A percentile compares a stretch with the other conserved stretches of the same genome.
Evolutionary conservation across 768 basidiomycete genomes (phyloP).

Genomic region (Gymnopilus junonius): DNA sequence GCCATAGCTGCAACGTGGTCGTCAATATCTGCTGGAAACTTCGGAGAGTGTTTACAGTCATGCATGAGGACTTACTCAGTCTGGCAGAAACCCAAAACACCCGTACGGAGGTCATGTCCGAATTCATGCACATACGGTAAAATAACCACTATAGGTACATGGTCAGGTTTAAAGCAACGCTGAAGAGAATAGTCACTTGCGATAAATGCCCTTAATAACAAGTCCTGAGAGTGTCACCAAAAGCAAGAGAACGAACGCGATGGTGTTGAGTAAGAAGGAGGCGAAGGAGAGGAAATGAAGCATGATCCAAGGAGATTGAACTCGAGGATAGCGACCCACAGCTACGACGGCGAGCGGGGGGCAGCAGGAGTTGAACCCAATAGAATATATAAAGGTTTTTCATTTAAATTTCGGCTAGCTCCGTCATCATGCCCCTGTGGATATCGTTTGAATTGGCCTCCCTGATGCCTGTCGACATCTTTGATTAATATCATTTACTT

Average conservation of each 20-base stretch:
- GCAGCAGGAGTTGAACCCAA: no score
- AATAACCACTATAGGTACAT: neutral
- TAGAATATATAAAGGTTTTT: no score
- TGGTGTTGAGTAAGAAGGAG: neutral
- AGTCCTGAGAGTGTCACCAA: neutral
- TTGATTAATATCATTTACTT: no score
- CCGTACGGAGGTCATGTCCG: neutral
- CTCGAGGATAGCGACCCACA: no score
- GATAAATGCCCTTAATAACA: neutral
- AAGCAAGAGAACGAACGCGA: neutral
- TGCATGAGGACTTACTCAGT: neutral
- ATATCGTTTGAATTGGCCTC: no score
- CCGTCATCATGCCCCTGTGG: no score
- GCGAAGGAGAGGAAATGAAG: neutral
- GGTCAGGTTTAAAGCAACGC: neutral
- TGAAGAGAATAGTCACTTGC: neutral
- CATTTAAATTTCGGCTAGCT: no score
- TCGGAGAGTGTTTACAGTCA: no score
- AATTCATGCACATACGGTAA: neutral
- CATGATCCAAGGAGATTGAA: no score
- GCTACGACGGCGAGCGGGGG: no score
- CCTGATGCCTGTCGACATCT: no score
- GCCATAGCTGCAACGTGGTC: neutral
- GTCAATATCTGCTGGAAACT: neutral
- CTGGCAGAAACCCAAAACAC: conserved; percentile 1